Evolutionary conservation across 306 rosid genomes (phyloP).

Genomic region (Sphenostylis stenocarpa): DNA sequence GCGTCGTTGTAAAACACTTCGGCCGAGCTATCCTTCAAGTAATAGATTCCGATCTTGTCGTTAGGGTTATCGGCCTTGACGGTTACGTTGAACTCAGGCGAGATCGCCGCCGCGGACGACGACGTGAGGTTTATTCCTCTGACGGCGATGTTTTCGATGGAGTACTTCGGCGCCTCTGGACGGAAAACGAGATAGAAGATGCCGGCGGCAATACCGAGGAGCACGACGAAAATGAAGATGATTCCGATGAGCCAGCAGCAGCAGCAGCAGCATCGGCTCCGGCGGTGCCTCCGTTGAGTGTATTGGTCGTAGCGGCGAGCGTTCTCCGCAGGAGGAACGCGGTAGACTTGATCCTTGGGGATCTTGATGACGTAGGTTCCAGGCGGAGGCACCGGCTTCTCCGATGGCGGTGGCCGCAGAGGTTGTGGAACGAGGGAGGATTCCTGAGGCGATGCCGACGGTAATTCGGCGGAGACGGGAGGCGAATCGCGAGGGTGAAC

Average conservation of each 20-base stretch:
- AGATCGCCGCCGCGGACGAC: constrained; percentile 26
- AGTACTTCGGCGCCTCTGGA: constrained; percentile 56
- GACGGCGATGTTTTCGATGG: constrained; percentile 46
- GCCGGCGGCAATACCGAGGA: constrained; percentile 45
- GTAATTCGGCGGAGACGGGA: neutral
- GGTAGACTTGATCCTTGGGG: constrained; percentile 80
- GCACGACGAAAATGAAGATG: constrained; percentile 36
- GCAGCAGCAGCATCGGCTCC: constrained; percentile 41
- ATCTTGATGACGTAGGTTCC: constrained; percentile 69
- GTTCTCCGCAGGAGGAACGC: constrained; percentile 79
- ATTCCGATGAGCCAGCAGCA: constrained; percentile 48
- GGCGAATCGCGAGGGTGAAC: constrained; percentile 61
- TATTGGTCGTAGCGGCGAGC: constrained; percentile 48
- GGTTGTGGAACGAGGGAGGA: constrained; percentile 11
- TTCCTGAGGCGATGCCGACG: constrained; percentile 8
- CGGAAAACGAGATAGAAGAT: constrained; percentile 61
- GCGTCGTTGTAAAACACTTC: constrained; percentile 43
- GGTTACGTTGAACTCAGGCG: constrained; percentile 55
- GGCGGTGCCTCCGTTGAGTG: constrained; percentile 39
- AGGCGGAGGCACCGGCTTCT: constrained; percentile 48
- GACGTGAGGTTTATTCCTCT: constrained; percentile 51
- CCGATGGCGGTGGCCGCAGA: constrained; percentile 6
- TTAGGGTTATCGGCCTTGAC: constrained; percentile 63
- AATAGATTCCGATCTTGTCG: constrained; percentile 65
- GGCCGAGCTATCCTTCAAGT: constrained; percentile 52